Percentiles rank a stretch among this genome's conserved stretches.
Evolutionary conservation across 768 basidiomycete genomes (phyloP).

Genomic region (Paxillus ammoniavirescens): DNA sequence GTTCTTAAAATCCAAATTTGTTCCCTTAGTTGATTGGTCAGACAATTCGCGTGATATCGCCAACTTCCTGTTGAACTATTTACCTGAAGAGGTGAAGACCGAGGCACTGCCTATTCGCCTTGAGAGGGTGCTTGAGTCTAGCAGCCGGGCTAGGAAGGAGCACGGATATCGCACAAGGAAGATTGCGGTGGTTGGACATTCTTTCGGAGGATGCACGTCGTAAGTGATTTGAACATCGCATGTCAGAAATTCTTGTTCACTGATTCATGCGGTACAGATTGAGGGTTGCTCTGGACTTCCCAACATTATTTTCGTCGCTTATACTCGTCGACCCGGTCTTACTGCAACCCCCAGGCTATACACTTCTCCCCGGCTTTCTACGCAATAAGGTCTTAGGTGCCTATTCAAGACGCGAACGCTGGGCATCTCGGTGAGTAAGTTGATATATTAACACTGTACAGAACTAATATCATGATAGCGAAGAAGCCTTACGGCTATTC

Average conservation of each 20-base stretch:
- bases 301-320: slow-evolving; percentile 67
- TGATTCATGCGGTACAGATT: slow-evolving; percentile 37
- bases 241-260: neutral
- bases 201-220: slow-evolving; percentile 78
- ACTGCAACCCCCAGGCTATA: slow-evolving; percentile 13
- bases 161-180: slow-evolving; percentile 52
- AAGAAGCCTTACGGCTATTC: slow-evolving; percentile 56
- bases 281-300: slow-evolving; percentile 63
- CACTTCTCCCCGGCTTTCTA: neutral
- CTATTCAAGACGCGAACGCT: slow-evolving; percentile 55
- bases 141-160: slow-evolving; percentile 40
- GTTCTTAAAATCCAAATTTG: neutral
- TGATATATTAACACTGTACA: neutral
- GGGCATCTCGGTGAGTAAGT: slow-evolving; percentile 55
- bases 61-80: slow-evolving; percentile 68
- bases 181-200: slow-evolving; percentile 79
- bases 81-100: slow-evolving; percentile 45
- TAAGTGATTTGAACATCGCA: slow-evolving; percentile 36
- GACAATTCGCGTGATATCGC: slow-evolving; percentile 78
- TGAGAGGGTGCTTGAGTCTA: slow-evolving; percentile 41
- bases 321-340: slow-evolving; percentile 82
- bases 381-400: slow-evolving; percentile 39
- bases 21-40: slow-evolving; percentile 64
- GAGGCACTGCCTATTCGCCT: slow-evolving; percentile 52
- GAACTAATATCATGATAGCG: slow-evolving; percentile 34